Conservation (phyloP, 306 rosid species). For the Vicia faba region DNA sequence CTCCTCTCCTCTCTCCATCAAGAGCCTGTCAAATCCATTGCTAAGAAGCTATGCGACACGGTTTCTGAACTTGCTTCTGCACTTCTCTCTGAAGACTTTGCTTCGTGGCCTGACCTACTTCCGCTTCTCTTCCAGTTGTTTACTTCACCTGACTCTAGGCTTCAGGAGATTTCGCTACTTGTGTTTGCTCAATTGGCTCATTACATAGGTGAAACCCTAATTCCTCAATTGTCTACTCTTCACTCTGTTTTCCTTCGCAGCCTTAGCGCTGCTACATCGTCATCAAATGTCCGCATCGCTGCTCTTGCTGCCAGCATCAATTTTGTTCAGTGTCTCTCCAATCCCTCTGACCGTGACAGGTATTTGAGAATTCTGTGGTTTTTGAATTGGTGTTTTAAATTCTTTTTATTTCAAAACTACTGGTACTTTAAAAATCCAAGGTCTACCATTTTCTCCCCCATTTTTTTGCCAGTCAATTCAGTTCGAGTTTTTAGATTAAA, state of each 20-base stretch:
- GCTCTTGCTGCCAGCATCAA: constrained; percentile 58
- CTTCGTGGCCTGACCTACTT: constrained; percentile 61
- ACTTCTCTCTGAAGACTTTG: constrained; percentile 42
- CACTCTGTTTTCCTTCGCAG: constrained; percentile 54
- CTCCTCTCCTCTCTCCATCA: constrained; percentile 55
- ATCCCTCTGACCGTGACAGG: constrained; percentile 52
- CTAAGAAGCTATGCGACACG: constrained; percentile 64
- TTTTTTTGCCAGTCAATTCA: too few species aligned
- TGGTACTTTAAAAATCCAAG: too few species aligned
- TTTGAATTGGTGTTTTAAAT: too few species aligned
- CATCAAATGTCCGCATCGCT: constrained; percentile 57
- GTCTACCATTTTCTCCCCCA: too few species aligned
- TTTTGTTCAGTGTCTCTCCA: constrained; percentile 60
- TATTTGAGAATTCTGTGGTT: too few species aligned
- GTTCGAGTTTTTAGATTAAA: too few species aligned
- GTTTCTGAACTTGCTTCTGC: constrained; percentile 63
- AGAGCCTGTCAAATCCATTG: constrained; percentile 49
- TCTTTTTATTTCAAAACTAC: too few species aligned
- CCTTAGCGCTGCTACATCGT: too few species aligned
- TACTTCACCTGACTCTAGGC: constrained; percentile 44
- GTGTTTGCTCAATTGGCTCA: constrained; percentile 64
- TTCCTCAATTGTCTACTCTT: constrained; percentile 56
- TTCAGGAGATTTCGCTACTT: constrained; percentile 54
- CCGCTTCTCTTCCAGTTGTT: constrained; percentile 73
- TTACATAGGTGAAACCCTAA: constrained; percentile 56